phyloP scores from a whole-genome alignment of 2,329 filamentous ascomycete species.

The Talaromyces sp. region DNA sequence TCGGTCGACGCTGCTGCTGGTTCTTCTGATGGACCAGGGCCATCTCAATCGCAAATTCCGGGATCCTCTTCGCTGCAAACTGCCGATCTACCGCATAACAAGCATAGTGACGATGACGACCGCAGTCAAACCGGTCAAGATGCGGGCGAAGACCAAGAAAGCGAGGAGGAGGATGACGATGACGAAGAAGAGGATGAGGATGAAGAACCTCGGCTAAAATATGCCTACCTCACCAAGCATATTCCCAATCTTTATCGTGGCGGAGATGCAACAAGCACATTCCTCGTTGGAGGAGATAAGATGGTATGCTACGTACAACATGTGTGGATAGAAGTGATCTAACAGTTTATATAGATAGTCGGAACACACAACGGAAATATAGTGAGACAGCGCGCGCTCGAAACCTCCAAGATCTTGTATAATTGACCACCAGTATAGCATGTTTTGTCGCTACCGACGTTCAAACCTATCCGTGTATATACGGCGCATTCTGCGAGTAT shows the following conservation, averaged over 20 bases:
- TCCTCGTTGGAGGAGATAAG: slow-evolving; percentile 89
- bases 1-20: slow-evolving; percentile 5
- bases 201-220: slow-evolving; percentile 91
- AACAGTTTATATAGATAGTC: slow-evolving; percentile 58
- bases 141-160: not conserved
- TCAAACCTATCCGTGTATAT: slow-evolving; percentile 78
- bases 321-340: slow-evolving; percentile 1
- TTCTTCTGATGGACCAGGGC: not conserved
- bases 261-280: slow-evolving; percentile 88
- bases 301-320: slow-evolving; percentile 59
- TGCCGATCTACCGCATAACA: slow-evolving; percentile 10
- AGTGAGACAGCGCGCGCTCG: slow-evolving; percentile 49
- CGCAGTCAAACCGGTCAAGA: slow-evolving; percentile 10
- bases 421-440: slow-evolving; percentile 51
- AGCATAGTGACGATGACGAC: slow-evolving; percentile 18
- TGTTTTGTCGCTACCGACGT: slow-evolving; percentile 74
- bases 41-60: not conserved
- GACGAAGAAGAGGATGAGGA: slow-evolving; percentile 80
- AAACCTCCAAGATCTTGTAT: not conserved
- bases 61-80: not conserved
- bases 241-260: slow-evolving; percentile 81
- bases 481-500: slow-evolving; percentile 90
- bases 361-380: slow-evolving; percentile 97
- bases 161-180: slow-evolving; percentile 48
- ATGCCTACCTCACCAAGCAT: slow-evolving; percentile 76